Conservation (phyloP, 2,329 filamentous ascomycete species). For the Colletotrichum sidae region DNA sequence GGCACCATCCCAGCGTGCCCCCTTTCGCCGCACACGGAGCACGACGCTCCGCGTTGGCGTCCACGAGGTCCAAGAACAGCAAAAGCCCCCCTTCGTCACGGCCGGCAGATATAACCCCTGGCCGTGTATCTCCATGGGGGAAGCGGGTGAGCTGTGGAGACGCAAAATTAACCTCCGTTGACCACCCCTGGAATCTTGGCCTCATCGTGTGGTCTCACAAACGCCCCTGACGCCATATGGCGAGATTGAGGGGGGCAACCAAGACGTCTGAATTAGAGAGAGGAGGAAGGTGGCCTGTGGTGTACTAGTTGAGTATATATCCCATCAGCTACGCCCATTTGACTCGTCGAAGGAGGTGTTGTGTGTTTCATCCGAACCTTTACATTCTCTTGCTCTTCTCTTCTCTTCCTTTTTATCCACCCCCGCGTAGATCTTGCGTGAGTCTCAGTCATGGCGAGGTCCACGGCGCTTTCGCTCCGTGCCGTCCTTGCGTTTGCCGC, state of each 20-base stretch:
- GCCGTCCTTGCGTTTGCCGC: conserved; percentile 28
- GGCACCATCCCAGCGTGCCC: not conserved
- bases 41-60: conserved; percentile 17
- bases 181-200: conserved; percentile 17
- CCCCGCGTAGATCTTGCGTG: conserved; percentile 16
- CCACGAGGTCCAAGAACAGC: not conserved
- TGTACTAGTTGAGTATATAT: conserved; percentile 7
- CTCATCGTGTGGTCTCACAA: conserved; percentile 1
- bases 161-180: conserved; percentile 17
- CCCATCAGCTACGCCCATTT: not conserved
- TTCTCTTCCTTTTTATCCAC: not conserved
- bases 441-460: conserved; percentile 21
- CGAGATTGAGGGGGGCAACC: conserved; percentile 9
- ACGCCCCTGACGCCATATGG: conserved; percentile 4
- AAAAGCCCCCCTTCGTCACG: conserved; percentile 21
- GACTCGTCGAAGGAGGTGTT: not conserved
- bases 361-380: not conserved
- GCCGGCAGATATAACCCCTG: conserved; percentile 6
- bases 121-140: conserved; percentile 3
- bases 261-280: conserved; percentile 4
- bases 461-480: conserved; percentile 22
- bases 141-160: conserved; percentile 21
- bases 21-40: conserved; percentile 29
- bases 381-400: not conserved
- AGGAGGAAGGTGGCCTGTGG: not conserved